Conservation (phyloP, 1,284 basidiomycete species). For the Athelia sp. region DNA sequence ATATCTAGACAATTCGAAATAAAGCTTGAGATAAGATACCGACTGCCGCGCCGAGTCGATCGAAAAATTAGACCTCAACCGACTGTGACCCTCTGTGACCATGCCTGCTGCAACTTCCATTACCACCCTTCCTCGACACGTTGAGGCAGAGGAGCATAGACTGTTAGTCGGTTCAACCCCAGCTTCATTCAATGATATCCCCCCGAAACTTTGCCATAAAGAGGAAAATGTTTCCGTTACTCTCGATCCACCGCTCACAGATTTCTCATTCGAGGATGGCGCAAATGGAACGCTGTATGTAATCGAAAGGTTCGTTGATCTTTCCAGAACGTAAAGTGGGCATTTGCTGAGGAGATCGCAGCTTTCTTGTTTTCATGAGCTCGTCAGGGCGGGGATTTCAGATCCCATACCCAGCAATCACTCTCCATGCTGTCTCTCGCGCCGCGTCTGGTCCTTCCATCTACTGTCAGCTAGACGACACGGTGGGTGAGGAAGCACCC, state of each 20-base stretch:
- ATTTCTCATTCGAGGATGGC: conserved; percentile 44
- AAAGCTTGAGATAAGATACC: no score
- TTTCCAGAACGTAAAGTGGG: conserved; percentile 28
- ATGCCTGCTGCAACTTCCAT: conserved; percentile 17
- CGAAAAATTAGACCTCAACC: no score
- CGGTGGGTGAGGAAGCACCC: conserved; percentile 19
- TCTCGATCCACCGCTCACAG: conserved; percentile 63
- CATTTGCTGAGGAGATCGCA: conserved; percentile 23
- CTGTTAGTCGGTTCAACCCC: conserved; percentile 72
- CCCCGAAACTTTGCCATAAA: conserved; percentile 70
- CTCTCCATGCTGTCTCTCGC: conserved; percentile 84
- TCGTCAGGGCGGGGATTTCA: conserved; percentile 66
- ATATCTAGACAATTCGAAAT: no score
- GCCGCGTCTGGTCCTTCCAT: conserved; percentile 61
- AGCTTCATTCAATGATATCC: conserved; percentile 74
- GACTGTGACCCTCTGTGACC: no score
- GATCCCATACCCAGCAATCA: conserved; percentile 80
- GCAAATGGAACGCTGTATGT: conserved; percentile 69
- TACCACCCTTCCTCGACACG: conserved; percentile 46
- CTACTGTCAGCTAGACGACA: conserved; percentile 87
- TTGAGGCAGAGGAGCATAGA: conserved; percentile 67
- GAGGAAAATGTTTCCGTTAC: conserved; percentile 63
- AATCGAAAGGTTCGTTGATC: conserved; percentile 65
- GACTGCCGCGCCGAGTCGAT: no score
- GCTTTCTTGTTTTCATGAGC: conserved; percentile 76